These are phyloP conservation scores for Tulasnella sp. DNA, from an alignment of 768 basidiomycete genomes.

Conservation along the genomic window DNA sequence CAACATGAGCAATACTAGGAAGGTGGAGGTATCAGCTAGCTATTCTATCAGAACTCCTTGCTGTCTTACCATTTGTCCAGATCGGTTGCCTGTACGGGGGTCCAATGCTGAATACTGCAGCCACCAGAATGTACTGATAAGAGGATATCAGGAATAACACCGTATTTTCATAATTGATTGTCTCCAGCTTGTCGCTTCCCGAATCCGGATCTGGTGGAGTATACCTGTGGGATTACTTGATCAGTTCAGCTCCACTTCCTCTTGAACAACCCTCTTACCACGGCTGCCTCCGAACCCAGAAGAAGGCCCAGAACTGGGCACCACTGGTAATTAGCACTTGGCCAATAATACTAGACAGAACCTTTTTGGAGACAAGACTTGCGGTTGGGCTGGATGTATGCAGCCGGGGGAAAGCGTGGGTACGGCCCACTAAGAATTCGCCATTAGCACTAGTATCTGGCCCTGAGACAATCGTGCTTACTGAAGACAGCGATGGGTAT, in stretches of 20 bases:
- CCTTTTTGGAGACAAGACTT: slow-evolving; percentile 89
- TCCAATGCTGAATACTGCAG: slow-evolving; percentile 94
- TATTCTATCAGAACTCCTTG: neutral
- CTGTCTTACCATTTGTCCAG: slow-evolving; percentile 74
- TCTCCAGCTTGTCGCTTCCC: slow-evolving; percentile 58
- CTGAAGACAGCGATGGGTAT: slow-evolving; percentile 94
- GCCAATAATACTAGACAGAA: slow-evolving; percentile 82
- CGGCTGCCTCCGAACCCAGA: slow-evolving; percentile 72
- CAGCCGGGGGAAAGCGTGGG: slow-evolving; percentile 75
- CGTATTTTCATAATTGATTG: slow-evolving; percentile 85
- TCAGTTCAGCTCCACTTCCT: slow-evolving; percentile 13
- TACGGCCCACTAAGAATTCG: slow-evolving; percentile 68
- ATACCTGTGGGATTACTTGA: slow-evolving; percentile 43
- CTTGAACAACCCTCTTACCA: slow-evolving; percentile 43
- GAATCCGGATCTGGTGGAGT: slow-evolving; percentile 45
- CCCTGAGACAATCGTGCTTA: slow-evolving; percentile 33
- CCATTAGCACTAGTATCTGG: neutral
- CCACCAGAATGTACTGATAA: slow-evolving; percentile 96
- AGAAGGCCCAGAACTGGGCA: slow-evolving; percentile 74
- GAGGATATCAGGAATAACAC: slow-evolving; percentile 86
- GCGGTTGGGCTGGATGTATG: slow-evolving; percentile 87
- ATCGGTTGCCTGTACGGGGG: slow-evolving; percentile 92
- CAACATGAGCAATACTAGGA: slow-evolving; percentile 64
- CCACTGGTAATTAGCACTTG: slow-evolving; percentile 78
- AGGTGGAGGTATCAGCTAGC: slow-evolving; percentile 2